Evolutionary conservation across 495 filamentous ascomycete species (phyloP).

Genomic region (Cercophora sp.): DNA sequence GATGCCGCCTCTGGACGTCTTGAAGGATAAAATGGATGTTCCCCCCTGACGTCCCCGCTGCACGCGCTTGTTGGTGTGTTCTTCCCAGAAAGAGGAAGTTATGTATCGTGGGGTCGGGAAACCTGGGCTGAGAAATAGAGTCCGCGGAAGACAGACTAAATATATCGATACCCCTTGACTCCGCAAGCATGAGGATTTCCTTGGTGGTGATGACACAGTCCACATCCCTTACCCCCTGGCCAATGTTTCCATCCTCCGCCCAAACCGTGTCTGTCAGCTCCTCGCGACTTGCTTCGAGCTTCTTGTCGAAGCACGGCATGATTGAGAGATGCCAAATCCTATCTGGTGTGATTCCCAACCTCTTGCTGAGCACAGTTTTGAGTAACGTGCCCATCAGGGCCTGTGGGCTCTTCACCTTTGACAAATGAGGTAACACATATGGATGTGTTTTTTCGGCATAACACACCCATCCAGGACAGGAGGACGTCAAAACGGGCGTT

Average conservation of each 20-base stretch:
- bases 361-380: slow-evolving; percentile 74
- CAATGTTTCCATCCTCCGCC: slow-evolving; percentile 43
- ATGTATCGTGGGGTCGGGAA: slow-evolving; percentile 67
- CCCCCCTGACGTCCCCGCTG: slow-evolving; percentile 78
- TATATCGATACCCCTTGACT: slow-evolving; percentile 70
- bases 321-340: slow-evolving; percentile 90
- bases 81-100: slow-evolving; percentile 62
- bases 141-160: slow-evolving; percentile 59
- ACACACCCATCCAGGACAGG: slow-evolving; percentile 97
- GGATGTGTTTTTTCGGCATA: slow-evolving; percentile 98
- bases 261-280: slow-evolving; percentile 84
- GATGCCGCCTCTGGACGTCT: slow-evolving; percentile 63
- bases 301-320: slow-evolving; percentile 99
- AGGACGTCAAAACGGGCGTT: slow-evolving; percentile 79
- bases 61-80: slow-evolving; percentile 23
- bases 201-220: slow-evolving; percentile 97
- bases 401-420: slow-evolving; percentile 87
- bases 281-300: slow-evolving; percentile 88
- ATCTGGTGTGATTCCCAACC: slow-evolving; percentile 65
- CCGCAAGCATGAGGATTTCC: slow-evolving; percentile 83
- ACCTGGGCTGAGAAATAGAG: slow-evolving; percentile 35
- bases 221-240: slow-evolving; percentile 71
- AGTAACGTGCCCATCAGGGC: slow-evolving; percentile 84
- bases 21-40: slow-evolving; percentile 79
- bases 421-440: slow-evolving; percentile 85